These are phyloP conservation scores for Populus euphratica DNA, from an alignment of 345 rosid species.

Conservation along the genomic window DNA sequence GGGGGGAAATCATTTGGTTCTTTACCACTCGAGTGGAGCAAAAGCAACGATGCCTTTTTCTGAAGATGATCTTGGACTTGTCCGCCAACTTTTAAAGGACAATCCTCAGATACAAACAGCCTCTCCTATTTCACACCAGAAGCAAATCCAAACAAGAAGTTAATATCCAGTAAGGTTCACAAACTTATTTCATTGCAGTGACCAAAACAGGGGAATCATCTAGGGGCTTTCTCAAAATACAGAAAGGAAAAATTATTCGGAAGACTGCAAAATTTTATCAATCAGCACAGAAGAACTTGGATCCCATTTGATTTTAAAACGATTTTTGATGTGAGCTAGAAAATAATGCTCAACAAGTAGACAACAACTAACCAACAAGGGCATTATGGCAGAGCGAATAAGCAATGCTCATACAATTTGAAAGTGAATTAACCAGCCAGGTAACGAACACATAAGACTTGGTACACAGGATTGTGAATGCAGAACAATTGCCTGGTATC, in stretches of 20 bases:
- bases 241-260: not conserved
- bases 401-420: not conserved
- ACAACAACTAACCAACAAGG: not conserved
- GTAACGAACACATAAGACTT: not conserved
- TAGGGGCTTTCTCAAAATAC: not conserved
- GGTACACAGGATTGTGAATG: not conserved
- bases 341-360: not conserved
- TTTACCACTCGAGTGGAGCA: constrained; percentile 11
- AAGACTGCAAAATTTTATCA: not conserved
- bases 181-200: not conserved
- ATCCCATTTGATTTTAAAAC: not conserved
- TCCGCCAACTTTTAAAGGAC: constrained; percentile 44
- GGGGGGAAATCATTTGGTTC: constrained; percentile 37
- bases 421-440: not conserved
- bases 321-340: not conserved
- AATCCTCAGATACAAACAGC: constrained; percentile 42
- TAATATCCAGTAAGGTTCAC: not conserved
- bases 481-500: not conserved
- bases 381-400: not conserved
- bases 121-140: constrained; percentile 36
- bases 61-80: constrained; percentile 21
- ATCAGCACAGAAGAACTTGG: not conserved
- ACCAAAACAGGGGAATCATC: not conserved
- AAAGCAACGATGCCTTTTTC: constrained; percentile 11
- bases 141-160: constrained; percentile 3